Percentiles rank a stretch among this genome's conserved stretches.
phyloP scores from a whole-genome alignment of 208 protist species.

The Tritrichomonas musculus region DNA sequence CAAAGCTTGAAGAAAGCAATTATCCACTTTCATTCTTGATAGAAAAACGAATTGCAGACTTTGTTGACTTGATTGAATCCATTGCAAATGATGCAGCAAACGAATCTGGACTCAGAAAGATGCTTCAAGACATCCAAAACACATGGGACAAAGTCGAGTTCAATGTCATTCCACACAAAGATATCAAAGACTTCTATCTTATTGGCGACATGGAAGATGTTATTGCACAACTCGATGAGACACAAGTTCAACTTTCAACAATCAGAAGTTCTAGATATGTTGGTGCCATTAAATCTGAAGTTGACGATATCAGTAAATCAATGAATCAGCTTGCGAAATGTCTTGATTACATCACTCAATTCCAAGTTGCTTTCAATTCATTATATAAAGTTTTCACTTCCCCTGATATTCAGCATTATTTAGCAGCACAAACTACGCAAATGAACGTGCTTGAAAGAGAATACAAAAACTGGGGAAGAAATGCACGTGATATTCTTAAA shows the following conservation, averaged over 20 bases:
- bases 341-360: background rate
- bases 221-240: background rate
- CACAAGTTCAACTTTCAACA: background rate
- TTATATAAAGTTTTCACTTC: background rate
- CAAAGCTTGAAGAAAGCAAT: background rate
- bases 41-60: background rate
- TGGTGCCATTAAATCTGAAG: slow-evolving; percentile 27
- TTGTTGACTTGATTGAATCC: background rate
- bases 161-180: slow-evolving; percentile 70
- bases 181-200: slow-evolving; percentile 28
- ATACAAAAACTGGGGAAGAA: slow-evolving; percentile 47
- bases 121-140: background rate
- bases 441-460: slow-evolving; percentile 45
- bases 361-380: slow-evolving; percentile 6
- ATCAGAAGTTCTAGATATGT: slow-evolving; percentile 23
- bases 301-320: background rate
- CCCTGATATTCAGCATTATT: background rate
- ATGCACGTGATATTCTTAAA: slow-evolving; percentile 11
- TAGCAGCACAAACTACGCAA: background rate
- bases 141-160: slow-evolving; percentile 65
- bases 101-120: background rate
- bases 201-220: slow-evolving; percentile 17
- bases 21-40: background rate
- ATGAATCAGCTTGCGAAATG: slow-evolving; percentile 22
- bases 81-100: slow-evolving; percentile 33